Conservation (phyloP, 2,329 filamentous ascomycete species). For the Sporothrix inflata region DNA sequence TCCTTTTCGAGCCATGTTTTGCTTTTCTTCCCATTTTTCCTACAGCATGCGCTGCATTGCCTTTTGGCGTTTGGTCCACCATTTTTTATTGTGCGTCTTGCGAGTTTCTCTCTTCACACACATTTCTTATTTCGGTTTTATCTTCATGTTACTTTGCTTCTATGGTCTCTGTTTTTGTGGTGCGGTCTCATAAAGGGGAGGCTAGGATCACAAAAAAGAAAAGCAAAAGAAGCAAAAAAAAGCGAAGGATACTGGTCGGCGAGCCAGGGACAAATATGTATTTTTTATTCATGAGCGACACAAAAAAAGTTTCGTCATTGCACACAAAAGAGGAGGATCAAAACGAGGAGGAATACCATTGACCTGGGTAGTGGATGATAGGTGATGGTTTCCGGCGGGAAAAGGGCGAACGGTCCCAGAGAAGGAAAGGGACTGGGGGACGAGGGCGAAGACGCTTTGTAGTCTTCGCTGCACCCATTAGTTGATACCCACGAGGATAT, state of each 20-base stretch:
- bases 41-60: conserved; percentile 28
- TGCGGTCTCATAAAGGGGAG: background rate
- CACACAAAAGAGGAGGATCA: background rate
- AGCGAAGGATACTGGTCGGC: conserved; percentile 23
- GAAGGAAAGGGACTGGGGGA: background rate
- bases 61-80: conserved; percentile 29
- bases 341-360: background rate
- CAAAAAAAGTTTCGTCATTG: conserved; percentile 6
- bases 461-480: background rate
- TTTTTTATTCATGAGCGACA: conserved; percentile 22
- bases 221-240: conserved; percentile 10
- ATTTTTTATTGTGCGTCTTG: conserved; percentile 13
- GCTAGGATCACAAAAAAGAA: background rate
- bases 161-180: background rate
- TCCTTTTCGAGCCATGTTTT: conserved; percentile 15
- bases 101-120: background rate
- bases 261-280: background rate
- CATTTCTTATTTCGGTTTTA: background rate
- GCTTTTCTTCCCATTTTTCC: background rate
- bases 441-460: background rate
- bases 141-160: background rate
- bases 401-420: background rate
- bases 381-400: background rate
- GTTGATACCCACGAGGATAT: conserved; percentile 27
- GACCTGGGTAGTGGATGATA: background rate